These are phyloP conservation scores for Lupinus albus DNA, from an alignment of 306 rosid species.

Conservation along the genomic window DNA sequence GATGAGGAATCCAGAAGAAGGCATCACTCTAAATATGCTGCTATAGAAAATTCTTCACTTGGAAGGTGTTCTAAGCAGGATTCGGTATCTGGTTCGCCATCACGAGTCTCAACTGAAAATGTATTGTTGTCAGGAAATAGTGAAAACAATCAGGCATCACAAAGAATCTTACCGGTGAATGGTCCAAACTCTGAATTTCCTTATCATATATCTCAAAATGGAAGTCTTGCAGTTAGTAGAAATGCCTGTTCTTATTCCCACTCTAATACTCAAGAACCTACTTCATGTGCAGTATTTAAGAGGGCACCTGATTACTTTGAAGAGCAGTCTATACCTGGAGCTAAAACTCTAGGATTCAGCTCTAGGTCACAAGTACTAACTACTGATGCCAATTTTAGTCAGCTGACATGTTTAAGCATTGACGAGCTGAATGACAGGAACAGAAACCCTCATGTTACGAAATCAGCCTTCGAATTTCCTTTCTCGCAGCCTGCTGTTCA, in stretches of 20 bases:
- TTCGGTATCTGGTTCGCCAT: conserved; percentile 46
- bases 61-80: conserved; percentile 58
- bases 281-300: conserved; percentile 46
- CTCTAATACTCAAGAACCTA: conserved; percentile 48
- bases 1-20: conserved; percentile 57
- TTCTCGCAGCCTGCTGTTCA: conserved; percentile 60
- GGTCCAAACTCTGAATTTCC: conserved; percentile 48
- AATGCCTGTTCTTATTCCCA: conserved; percentile 46
- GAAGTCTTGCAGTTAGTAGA: conserved; percentile 47
- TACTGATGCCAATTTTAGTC: conserved; percentile 43
- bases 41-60: conserved; percentile 42
- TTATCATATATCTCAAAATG: conserved; percentile 48
- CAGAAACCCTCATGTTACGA: conserved; percentile 48
- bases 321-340: conserved; percentile 56
- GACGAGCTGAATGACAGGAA: conserved; percentile 54
- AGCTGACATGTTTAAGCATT: conserved; percentile 45
- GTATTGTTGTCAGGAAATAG: conserved; percentile 40
- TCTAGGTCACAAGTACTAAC: conserved; percentile 48
- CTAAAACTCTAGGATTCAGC: conserved; percentile 55
- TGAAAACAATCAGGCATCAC: conserved; percentile 45
- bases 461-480: conserved; percentile 66
- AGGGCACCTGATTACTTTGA: conserved; percentile 45
- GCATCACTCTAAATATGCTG: conserved; percentile 47
- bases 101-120: conserved; percentile 43
- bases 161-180: conserved; percentile 40